Evolutionary conservation across 2,329 filamentous ascomycete genomes (phyloP).

Genomic region (Emergomyces africanus): DNA sequence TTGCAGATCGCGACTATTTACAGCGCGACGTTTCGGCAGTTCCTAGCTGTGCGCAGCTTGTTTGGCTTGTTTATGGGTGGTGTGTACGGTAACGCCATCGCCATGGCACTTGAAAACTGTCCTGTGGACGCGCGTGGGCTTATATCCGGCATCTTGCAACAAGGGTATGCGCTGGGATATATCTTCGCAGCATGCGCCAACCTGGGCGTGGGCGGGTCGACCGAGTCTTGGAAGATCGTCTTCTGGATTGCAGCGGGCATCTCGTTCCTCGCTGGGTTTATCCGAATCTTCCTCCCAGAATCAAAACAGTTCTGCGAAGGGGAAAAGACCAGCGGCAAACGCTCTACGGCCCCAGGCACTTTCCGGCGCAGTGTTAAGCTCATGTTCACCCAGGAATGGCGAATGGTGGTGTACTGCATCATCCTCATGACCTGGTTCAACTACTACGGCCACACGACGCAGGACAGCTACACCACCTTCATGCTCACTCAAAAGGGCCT

Average conservation of each 20-base stretch:
- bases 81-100: constrained; percentile 45
- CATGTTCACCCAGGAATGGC: constrained; percentile 61
- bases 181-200: constrained; percentile 46
- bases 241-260: constrained; percentile 84
- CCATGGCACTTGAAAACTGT: constrained; percentile 51
- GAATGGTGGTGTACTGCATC: constrained; percentile 63
- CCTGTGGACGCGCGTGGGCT: constrained; percentile 46
- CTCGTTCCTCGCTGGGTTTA: constrained; percentile 66
- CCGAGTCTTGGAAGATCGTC: constrained; percentile 69
- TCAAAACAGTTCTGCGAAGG: constrained; percentile 66
- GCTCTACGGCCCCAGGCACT: constrained; percentile 26
- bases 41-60: constrained; percentile 46
- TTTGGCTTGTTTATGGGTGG: constrained; percentile 54
- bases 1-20: constrained; percentile 51
- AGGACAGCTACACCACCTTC: constrained; percentile 73
- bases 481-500: constrained; percentile 63
- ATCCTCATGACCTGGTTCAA: constrained; percentile 68
- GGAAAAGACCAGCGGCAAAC: constrained; percentile 47
- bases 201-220: constrained; percentile 50
- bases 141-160: constrained; percentile 50
- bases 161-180: constrained; percentile 54
- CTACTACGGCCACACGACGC: constrained; percentile 64
- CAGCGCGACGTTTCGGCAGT: constrained; percentile 44
- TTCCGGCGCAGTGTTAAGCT: constrained; percentile 58
- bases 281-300: constrained; percentile 67